These are phyloP conservation scores for Diaporthe ilicicola DNA, from an alignment of 2,329 filamentous ascomycete genomes.

Conservation along the genomic window DNA sequence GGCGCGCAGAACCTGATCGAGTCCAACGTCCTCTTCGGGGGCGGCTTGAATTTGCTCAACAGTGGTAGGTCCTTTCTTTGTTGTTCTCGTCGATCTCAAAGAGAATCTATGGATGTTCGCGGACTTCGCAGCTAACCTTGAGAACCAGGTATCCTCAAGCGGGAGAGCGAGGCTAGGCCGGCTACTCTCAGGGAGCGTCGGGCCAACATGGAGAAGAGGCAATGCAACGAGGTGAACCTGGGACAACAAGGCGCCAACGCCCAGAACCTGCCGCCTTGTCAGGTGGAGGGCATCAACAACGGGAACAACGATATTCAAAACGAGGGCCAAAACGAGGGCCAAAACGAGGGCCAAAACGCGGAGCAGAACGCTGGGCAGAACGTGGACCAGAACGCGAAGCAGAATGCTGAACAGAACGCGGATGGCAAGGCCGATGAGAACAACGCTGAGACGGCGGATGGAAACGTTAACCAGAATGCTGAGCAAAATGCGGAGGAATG, in stretches of 20 bases:
- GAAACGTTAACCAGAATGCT: background rate
- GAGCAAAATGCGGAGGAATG: background rate
- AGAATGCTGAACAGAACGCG: background rate
- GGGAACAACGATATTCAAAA: constrained; percentile 5
- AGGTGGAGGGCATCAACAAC: background rate
- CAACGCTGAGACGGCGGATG: background rate
- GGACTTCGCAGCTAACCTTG: constrained; percentile 24
- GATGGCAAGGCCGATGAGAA: background rate
- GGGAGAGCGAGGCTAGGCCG: constrained; percentile 38
- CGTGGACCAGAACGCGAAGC: background rate
- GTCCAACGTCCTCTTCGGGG: constrained; percentile 36
- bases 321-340: background rate
- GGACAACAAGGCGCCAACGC: background rate
- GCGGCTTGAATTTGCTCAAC: constrained; percentile 33
- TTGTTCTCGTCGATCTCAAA: too few relatives aligned
- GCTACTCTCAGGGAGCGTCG: constrained; percentile 40
- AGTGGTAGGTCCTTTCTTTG: constrained; percentile 28
- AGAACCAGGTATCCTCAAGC: constrained; percentile 42
- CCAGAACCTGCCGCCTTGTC: constrained; percentile 19
- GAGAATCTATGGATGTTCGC: too few relatives aligned
- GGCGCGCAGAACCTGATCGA: constrained; percentile 42
- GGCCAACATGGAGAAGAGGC: constrained; percentile 38
- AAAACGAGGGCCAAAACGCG: background rate
- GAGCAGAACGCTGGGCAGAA: background rate
- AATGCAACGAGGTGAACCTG: constrained; percentile 37